Base-by-base conservation (phyloP, 2,329 filamentous ascomycete species). In the Neodidymelliopsis sp. region DNA sequence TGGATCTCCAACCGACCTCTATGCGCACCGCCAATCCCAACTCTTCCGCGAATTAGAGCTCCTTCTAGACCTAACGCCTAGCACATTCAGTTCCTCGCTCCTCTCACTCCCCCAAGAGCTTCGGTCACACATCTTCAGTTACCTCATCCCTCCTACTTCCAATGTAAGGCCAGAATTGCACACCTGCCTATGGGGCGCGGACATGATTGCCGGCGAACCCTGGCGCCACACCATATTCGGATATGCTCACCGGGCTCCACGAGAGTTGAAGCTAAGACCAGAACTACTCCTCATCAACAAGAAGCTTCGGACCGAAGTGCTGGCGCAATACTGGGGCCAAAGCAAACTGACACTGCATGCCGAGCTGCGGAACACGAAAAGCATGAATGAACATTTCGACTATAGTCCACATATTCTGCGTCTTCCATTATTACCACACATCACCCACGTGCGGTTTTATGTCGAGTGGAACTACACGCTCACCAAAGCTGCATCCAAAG, bases 391-490 rank as follows among this genome's bases (percentile, higher is more conserved):
- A 34, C 65, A 60, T 13, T 72, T 72, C 48, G 62, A 67, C 15
- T 71, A 65, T 53, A 67, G 65, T 0, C 69, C 69, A 4, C 69
- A 72, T 22, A 63, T 72, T n/a, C 34, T 69, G 12, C 44, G 59
- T 20, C 50, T 72, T 2, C 60, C 62, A 0, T 65, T 71, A 56
- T 51, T 71, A 13, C 53, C 61, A 23, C 57, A 60, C 15, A 56
- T 67, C 11, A 65, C 63, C 1, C 65, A 69, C 27, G 59, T 69
- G 7, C 56, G 66, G 4, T 66, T 72, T 44, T 72, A 71, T 41
- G 62, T 71, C 1, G 67, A 71, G 41, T 72, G 68, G 68, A 67
- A 71, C 25, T 71, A 69, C 50, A 64, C 59, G 6, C 54, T 63
- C 25, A 55, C 59, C 16, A 63, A 57, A 23, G 56, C 60, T 10